phyloP scores from a whole-genome alignment of 768 basidiomycete genomes.

The Mycena sanguinolenta region DNA sequence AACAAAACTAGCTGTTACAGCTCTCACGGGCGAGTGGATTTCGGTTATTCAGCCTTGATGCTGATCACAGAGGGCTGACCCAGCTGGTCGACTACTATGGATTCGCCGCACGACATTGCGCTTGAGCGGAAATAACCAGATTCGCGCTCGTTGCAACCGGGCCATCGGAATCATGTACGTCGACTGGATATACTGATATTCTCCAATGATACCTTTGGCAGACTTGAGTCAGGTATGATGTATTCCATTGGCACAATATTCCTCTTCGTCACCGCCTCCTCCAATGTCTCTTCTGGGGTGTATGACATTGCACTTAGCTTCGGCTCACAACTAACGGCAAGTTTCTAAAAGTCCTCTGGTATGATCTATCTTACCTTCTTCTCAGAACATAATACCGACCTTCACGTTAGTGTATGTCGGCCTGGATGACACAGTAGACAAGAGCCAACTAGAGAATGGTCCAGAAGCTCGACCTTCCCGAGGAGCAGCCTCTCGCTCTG shows the following conservation, averaged over 20 bases:
- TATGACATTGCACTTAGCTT: background rate
- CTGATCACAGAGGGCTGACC: background rate
- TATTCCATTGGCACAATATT: background rate
- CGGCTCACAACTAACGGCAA: background rate
- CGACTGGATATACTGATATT: background rate
- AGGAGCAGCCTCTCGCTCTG: no score
- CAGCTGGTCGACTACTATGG: conserved; percentile 13
- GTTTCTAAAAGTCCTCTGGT: background rate
- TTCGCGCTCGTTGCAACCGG: background rate
- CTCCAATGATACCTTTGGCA: background rate
- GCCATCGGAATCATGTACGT: conserved; percentile 6
- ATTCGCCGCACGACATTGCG: background rate
- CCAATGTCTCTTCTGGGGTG: background rate
- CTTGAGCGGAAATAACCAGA: background rate
- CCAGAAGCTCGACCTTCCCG: background rate
- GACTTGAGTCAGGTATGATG: background rate
- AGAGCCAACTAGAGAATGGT: background rate
- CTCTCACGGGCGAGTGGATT: conserved; percentile 3
- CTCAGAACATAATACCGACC: conserved; percentile 6
- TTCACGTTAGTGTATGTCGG: background rate
- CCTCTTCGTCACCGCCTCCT: background rate
- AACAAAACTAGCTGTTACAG: conserved; percentile 2
- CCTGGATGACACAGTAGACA: background rate
- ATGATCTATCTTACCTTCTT: background rate
- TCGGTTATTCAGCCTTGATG: background rate